A percentile compares a stretch with the other conserved stretches of the same genome.
These are phyloP conservation scores for Vitellaria paradoxa DNA, from an alignment of 179 eudicot genomes.

Conservation along the genomic window DNA sequence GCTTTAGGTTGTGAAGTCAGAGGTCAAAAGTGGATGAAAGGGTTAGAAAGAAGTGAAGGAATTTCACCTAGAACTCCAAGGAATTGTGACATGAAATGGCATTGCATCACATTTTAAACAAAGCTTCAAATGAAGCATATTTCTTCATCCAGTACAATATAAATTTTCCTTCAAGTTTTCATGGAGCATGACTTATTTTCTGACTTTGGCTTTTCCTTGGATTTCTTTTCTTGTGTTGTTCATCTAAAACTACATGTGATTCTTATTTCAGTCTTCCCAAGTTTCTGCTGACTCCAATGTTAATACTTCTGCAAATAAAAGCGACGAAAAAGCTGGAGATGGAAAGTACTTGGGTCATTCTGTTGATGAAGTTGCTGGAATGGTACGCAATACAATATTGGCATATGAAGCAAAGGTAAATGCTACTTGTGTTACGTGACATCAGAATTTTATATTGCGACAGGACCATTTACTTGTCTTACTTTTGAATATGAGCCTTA, in stretches of 20 bases:
- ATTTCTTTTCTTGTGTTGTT: neutral
- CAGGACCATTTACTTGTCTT: neutral
- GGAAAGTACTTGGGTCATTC: slow-evolving; percentile 66
- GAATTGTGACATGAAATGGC: no score
- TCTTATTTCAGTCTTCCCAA: slow-evolving; percentile 70
- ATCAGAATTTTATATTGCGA: neutral
- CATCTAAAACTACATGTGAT: neutral
- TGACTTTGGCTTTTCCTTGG: no score
- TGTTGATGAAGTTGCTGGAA: slow-evolving; percentile 93
- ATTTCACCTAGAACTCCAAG: no score
- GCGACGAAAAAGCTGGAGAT: slow-evolving; percentile 62
- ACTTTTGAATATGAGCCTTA: no score
- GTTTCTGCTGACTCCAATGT: slow-evolving; percentile 72
- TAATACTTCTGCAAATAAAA: slow-evolving; percentile 39
- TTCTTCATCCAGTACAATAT: no score
- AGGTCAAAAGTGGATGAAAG: no score
- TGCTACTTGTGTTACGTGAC: slow-evolving; percentile 7
- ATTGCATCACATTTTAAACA: no score
- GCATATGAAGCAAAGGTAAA: slow-evolving; percentile 80
- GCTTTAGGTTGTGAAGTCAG: no score
- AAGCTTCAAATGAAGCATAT: no score
- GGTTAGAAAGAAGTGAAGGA: no score
- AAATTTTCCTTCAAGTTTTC: no score
- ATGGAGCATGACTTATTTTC: no score
- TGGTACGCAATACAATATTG: slow-evolving; percentile 78